Evolutionary conservation across 75 land plant species (phyloP).

Genomic region (Pinus albicaulis): DNA sequence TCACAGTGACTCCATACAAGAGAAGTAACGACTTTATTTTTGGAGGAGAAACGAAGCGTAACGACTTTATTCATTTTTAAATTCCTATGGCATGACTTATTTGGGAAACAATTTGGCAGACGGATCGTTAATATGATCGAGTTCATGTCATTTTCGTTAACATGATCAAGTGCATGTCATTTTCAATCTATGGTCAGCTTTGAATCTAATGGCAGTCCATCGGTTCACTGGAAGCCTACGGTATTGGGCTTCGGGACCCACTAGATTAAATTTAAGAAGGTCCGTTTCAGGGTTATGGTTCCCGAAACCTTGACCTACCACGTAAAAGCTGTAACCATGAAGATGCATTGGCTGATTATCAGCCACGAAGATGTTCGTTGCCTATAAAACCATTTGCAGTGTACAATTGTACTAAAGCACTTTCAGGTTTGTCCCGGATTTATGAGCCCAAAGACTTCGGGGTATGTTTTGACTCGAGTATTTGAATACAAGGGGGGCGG

Average conservation of each 20-base stretch:
- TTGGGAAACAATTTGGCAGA: no score
- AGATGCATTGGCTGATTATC: constrained; percentile 90
- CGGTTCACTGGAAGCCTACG: constrained; percentile 48
- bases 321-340: constrained; percentile 87
- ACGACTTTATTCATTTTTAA: no score
- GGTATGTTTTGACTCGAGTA: constrained; percentile 59
- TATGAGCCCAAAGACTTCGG: constrained; percentile 43
- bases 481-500: constrained; percentile 49
- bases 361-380: constrained; percentile 47
- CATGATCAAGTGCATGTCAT: no score
- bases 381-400: constrained; percentile 75
- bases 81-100: no score
- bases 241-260: constrained; percentile 67
- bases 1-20: no score
- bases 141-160: no score
- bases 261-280: constrained; percentile 50
- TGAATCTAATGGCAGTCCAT: constrained; percentile 70
- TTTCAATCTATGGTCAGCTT: constrained; percentile 37
- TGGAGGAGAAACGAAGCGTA: no score
- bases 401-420: constrained; percentile 48
- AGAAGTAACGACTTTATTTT: no score
- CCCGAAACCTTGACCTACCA: constrained; percentile 72
- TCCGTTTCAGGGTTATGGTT: constrained; percentile 68
- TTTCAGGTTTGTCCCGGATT: constrained; percentile 45
- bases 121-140: no score